Evolutionary conservation across 208 protist genomes (phyloP).

Genomic region (Trypanosoma vivax): DNA sequence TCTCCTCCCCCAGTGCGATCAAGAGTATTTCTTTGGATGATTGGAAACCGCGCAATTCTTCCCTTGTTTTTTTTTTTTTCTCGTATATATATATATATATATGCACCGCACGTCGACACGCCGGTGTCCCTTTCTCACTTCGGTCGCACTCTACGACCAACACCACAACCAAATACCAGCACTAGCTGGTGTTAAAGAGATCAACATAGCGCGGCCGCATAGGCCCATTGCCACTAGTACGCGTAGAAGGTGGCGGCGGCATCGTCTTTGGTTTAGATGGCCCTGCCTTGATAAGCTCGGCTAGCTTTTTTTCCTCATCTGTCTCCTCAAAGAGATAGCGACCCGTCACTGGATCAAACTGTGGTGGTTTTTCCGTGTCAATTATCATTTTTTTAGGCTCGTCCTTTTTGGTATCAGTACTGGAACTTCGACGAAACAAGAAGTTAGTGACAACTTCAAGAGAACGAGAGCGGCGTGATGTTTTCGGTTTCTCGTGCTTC

Average conservation of each 20-base stretch:
- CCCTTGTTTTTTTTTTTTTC: no score
- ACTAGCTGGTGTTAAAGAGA: no score
- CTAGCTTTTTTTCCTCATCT: constrained; percentile 73
- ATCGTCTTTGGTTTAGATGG: constrained; percentile 27
- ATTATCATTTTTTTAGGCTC: constrained; percentile 85
- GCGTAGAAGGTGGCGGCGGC: constrained; percentile 2
- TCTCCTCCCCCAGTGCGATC: no score
- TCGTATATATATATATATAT: no score
- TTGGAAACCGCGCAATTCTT: no score
- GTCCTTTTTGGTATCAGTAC: constrained; percentile 32
- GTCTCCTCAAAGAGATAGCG: constrained; percentile 78
- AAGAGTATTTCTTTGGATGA: no score
- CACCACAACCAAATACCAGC: no score
- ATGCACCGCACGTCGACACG: no score
- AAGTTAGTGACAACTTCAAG: constrained; percentile 49
- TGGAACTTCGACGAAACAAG: constrained; percentile 39
- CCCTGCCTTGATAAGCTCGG: constrained; percentile 50
- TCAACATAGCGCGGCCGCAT: constrained; percentile 69
- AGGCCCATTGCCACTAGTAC: constrained; percentile 7
- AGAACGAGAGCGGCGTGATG: constrained; percentile 39
- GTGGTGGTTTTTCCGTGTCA: constrained; percentile 67
- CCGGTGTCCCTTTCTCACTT: no score
- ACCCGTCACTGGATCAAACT: constrained; percentile 66
- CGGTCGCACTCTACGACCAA: no score
- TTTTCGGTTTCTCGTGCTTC: background rate